phyloP scores from a whole-genome alignment of 2,329 filamentous ascomycete species.

The Phoma sp. region DNA sequence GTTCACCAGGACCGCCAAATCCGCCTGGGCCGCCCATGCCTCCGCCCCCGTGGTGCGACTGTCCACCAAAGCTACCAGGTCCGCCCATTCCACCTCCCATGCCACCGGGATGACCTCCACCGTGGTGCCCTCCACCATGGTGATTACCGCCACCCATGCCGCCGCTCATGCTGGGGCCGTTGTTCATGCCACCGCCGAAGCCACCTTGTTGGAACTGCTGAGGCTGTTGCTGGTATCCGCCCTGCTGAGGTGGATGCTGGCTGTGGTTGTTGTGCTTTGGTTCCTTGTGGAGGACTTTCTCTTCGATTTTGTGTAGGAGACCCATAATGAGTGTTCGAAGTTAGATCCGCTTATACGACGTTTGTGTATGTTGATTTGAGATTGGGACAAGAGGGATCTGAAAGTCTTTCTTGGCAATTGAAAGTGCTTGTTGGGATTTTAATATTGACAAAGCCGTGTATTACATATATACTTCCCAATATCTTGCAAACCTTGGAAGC shows the following conservation, averaged over 20 bases:
- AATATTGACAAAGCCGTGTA: neutral
- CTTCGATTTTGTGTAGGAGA: conserved; percentile 7
- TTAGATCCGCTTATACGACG: neutral
- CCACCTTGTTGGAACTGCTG: neutral
- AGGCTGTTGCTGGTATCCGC: neutral
- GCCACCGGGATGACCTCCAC: neutral
- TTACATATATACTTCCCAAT: neutral
- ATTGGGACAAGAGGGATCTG: too few relatives aligned
- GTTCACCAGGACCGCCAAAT: neutral
- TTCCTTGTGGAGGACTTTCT: conserved; percentile 7
- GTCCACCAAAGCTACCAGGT: neutral
- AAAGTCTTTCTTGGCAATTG: neutral
- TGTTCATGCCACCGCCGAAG: conserved; percentile 2
- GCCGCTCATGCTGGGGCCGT: neutral
- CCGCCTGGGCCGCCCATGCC: neutral
- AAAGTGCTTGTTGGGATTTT: neutral
- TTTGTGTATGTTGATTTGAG: too few relatives aligned
- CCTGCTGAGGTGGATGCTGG: neutral
- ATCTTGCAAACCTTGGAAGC: too few relatives aligned
- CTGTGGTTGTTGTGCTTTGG: neutral
- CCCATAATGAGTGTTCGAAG: neutral
- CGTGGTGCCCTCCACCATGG: neutral
- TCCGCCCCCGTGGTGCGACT: neutral
- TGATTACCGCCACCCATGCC: neutral
- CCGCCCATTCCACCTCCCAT: neutral